Evolutionary conservation across 1,284 basidiomycete genomes (phyloP).

Genomic region (Exsudoporus floridanus): DNA sequence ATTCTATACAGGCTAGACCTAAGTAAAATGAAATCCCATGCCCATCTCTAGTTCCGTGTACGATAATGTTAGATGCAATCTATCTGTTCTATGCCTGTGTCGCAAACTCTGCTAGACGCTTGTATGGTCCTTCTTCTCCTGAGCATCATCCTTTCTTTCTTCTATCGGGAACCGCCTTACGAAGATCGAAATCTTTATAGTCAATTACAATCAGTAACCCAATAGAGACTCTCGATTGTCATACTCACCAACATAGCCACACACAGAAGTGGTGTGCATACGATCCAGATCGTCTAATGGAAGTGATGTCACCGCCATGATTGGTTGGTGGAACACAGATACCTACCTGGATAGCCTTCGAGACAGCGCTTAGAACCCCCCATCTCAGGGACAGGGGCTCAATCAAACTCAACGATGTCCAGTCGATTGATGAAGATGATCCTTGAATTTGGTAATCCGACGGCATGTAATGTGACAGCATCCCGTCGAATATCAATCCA

Average conservation of each 20-base stretch:
- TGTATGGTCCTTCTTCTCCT: constrained; percentile 22
- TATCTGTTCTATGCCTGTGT: constrained; percentile 19
- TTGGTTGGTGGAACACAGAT: constrained; percentile 2
- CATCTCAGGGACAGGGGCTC: constrained; percentile 42
- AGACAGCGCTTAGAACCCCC: constrained; percentile 46
- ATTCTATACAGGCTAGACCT: constrained; percentile 2
- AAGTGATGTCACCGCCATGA: constrained; percentile 18
- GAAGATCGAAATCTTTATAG: constrained; percentile 36
- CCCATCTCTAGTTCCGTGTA: constrained; percentile 13
- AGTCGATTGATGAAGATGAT: constrained; percentile 52
- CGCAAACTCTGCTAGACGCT: constrained; percentile 1
- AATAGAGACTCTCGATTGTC: neutral
- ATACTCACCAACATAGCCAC: constrained; percentile 49
- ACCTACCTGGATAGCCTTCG: constrained; percentile 55
- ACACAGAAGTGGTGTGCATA: constrained; percentile 58
- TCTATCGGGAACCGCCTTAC: constrained; percentile 31
- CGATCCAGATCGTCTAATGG: constrained; percentile 57
- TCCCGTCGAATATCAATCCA: constrained; percentile 68
- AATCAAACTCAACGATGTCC: constrained; percentile 49
- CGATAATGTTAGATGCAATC: constrained; percentile 17
- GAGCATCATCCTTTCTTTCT: constrained; percentile 11
- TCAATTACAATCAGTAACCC: constrained; percentile 25
- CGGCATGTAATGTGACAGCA: constrained; percentile 50
- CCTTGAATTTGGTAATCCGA: constrained; percentile 41
- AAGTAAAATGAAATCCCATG: neutral